Evolutionary conservation across 2,329 filamentous ascomycete genomes (phyloP), one percentile per base, ranked within the genome.

Genomic region (Berkeleyomyces basicola): DNA sequence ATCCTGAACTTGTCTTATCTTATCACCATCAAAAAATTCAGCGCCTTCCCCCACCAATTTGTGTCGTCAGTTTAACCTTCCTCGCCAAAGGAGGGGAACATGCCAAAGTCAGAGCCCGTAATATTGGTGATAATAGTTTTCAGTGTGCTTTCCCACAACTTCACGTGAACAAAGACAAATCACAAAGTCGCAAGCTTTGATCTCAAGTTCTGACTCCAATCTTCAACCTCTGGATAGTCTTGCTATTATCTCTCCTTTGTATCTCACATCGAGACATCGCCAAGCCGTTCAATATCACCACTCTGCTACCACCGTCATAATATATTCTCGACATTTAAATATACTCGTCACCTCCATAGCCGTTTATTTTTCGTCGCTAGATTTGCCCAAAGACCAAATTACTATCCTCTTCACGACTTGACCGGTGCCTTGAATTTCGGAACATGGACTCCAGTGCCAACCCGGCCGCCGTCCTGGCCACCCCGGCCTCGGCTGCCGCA

Each of bases 401-500:
- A 23, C 23, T 23, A 23, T 23, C 23, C 23, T 23, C 23, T 23
- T 23, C 23, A 4, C 31, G 6, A 44, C 16, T 14, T 36, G 36
- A 3, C 10, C 31, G 23, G 11, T 58, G n/a, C 37, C 37, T 31
- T 31, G 47, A 53, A 40, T 23, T 16, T 37, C 9, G 3, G 16
- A 62, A 46, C 55, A 64, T 64, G 63, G 63, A 37, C 16, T 64
- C 63, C 39, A 61, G 51, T 33, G 31, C 51, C 7, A 61, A 51
- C 6, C n/a, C 59, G 40, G 33, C 23, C 10, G 37, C 53, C 53
- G 42, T 33, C 9, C 16, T 46, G 51, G 37, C 58, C 23, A 63
- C 66, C 49, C 59, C 67, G 14, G 51, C 67, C 39, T 62, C 65
- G 46, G 62, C 63, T 44, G 44, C 31, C 42, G 58, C 42, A 14